Percentiles rank a stretch among this genome's conserved stretches.
Conservation (phyloP, 177 flowering plant genomes). For the Telopea speciosissima region DNA sequence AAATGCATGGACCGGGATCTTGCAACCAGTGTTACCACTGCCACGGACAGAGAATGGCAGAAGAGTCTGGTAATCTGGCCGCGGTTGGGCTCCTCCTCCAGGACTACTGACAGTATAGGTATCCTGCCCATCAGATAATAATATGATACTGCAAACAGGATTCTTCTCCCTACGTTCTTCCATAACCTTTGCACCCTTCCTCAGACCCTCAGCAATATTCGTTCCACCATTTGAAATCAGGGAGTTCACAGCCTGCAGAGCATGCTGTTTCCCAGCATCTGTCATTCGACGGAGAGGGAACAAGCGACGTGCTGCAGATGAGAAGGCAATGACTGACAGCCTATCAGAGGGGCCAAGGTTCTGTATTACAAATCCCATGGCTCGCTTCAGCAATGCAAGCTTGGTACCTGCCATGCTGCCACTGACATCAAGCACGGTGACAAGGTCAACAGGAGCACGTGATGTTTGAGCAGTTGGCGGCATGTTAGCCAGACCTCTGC, state of each 20-base stretch:
- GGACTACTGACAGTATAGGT: slow-evolving; percentile 44
- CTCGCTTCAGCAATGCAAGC: slow-evolving; percentile 75
- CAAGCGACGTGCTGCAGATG: slow-evolving; percentile 70
- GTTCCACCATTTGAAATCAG: slow-evolving; percentile 76
- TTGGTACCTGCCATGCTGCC: slow-evolving; percentile 95
- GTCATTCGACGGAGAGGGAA: slow-evolving; percentile 74
- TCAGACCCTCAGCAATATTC: slow-evolving; percentile 76
- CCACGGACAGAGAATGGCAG: slow-evolving; percentile 45
- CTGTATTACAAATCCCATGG: slow-evolving; percentile 87
- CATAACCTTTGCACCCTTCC: slow-evolving; percentile 70
- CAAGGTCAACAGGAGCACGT: slow-evolving; percentile 74
- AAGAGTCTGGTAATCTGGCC: slow-evolving; percentile 42
- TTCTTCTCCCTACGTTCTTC: slow-evolving; percentile 65
- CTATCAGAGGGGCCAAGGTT: slow-evolving; percentile 78
- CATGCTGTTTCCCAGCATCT: slow-evolving; percentile 56
- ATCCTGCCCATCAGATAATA: slow-evolving; percentile 89
- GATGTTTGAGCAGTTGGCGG: slow-evolving; percentile 23
- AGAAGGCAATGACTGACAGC: slow-evolving; percentile 75
- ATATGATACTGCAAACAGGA: slow-evolving; percentile 69
- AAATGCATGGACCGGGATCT: slow-evolving; percentile 73
- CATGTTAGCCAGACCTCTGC: slow-evolving; percentile 10
- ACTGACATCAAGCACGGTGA: slow-evolving; percentile 86
- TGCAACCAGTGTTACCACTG: slow-evolving; percentile 28
- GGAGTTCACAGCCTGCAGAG: slow-evolving; percentile 69
- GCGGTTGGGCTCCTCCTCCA: slow-evolving; percentile 23